Percentiles rank a stretch among this genome's conserved stretches.
Evolutionary conservation across 495 filamentous ascomycete species (phyloP).

Genomic region (Lineolata rhizophorae): DNA sequence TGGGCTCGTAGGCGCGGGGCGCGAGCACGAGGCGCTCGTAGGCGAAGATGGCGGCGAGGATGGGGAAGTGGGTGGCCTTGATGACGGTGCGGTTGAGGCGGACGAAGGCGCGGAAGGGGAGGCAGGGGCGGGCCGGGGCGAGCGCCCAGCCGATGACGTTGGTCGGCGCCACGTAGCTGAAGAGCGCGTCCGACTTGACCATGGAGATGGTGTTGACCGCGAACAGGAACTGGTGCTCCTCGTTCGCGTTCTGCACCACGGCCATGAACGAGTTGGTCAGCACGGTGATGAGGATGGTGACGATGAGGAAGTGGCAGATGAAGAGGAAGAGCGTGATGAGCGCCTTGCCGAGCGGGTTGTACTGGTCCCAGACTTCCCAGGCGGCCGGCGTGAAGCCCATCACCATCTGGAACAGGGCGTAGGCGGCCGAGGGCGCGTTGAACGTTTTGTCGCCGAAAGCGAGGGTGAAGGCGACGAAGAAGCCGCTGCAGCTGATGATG

Average conservation of each 20-base stretch:
- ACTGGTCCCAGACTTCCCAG: slow-evolving; percentile 52
- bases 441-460: slow-evolving; percentile 36
- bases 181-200: slow-evolving; percentile 86
- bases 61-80: slow-evolving; percentile 71
- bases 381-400: slow-evolving; percentile 73
- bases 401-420: slow-evolving; percentile 73
- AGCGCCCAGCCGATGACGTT: slow-evolving; percentile 78
- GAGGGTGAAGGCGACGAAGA: slow-evolving; percentile 80
- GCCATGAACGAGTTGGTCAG: slow-evolving; percentile 87
- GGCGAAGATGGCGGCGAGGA: slow-evolving; percentile 61
- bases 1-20: slow-evolving; percentile 46
- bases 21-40: slow-evolving; percentile 67
- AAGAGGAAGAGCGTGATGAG: slow-evolving; percentile 66
- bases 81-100: slow-evolving; percentile 67
- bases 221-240: slow-evolving; percentile 87
- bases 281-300: slow-evolving; percentile 82
- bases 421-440: slow-evolving; percentile 48
- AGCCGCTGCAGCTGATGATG: slow-evolving; percentile 70
- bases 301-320: slow-evolving; percentile 85
- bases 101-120: slow-evolving; percentile 62
- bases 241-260: slow-evolving; percentile 73
- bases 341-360: slow-evolving; percentile 51
- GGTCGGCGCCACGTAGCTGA: slow-evolving; percentile 73
- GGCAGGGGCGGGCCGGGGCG: slow-evolving; percentile 52
- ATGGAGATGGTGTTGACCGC: slow-evolving; percentile 87